These are phyloP conservation scores for Mycena floridula DNA, from an alignment of 768 basidiomycete genomes.

Conservation along the genomic window DNA sequence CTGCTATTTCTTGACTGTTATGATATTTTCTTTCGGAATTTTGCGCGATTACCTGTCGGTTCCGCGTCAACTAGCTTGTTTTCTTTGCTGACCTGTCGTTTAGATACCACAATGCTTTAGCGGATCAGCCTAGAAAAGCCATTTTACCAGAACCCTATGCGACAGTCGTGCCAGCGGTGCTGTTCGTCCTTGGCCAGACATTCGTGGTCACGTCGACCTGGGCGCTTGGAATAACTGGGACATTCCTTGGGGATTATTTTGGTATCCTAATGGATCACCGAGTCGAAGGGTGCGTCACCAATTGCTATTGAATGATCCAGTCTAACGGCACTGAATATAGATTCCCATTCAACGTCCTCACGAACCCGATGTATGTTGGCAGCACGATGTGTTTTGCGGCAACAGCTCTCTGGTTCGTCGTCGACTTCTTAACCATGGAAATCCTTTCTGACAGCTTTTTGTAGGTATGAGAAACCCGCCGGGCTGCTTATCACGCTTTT, in stretches of 20 bases:
- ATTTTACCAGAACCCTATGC: slow-evolving; percentile 63
- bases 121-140: slow-evolving; percentile 64
- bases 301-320: background rate
- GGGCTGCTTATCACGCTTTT: slow-evolving; percentile 76
- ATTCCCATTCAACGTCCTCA: slow-evolving; percentile 92
- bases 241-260: slow-evolving; percentile 84
- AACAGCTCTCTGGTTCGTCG: slow-evolving; percentile 75
- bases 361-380: slow-evolving; percentile 96
- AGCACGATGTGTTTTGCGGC: slow-evolving; percentile 88
- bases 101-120: slow-evolving; percentile 73
- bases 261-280: slow-evolving; percentile 82
- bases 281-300: slow-evolving; percentile 60
- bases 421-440: background rate
- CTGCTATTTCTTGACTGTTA: slow-evolving; percentile 80
- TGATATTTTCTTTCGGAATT: slow-evolving; percentile 84
- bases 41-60: slow-evolving; percentile 82
- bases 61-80: background rate
- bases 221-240: slow-evolving; percentile 89
- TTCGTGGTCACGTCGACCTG: slow-evolving; percentile 87
- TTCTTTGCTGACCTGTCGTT: background rate
- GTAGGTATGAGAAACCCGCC: slow-evolving; percentile 80
- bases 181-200: slow-evolving; percentile 72
- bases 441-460: background rate
- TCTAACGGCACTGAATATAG: slow-evolving; percentile 17
- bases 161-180: slow-evolving; percentile 48